Evolutionary conservation across 1,284 basidiomycete species (phyloP).

Genomic region (Ganoderma lingzhi): DNA sequence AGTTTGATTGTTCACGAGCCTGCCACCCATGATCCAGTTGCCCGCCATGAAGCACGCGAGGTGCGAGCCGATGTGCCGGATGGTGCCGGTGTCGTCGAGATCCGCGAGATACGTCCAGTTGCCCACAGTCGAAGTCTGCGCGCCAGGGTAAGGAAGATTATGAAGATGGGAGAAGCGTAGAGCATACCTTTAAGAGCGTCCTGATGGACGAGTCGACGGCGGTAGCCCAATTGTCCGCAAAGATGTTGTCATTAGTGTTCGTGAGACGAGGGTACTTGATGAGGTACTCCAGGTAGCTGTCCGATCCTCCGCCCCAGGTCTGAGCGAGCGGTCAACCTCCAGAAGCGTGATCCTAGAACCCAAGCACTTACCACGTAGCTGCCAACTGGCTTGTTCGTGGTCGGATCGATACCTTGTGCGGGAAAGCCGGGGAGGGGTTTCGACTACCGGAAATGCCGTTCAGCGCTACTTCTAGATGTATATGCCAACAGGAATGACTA

Average conservation of each 20-base stretch:
- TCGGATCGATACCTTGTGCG: conserved; percentile 66
- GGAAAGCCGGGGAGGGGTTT: conserved; percentile 53
- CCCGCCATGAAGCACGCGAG: conserved; percentile 76
- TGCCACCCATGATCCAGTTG: conserved; percentile 79
- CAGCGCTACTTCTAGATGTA: background rate
- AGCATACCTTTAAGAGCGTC: conserved; percentile 56
- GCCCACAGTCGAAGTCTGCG: conserved; percentile 68
- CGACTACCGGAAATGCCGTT: conserved; percentile 39
- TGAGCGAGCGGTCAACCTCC: conserved; percentile 34
- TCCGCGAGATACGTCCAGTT: conserved; percentile 69
- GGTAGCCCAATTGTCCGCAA: conserved; percentile 69
- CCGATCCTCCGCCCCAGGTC: conserved; percentile 74
- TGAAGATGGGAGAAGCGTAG: background rate
- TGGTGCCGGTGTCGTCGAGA: conserved; percentile 47
- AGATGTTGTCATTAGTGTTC: conserved; percentile 65
- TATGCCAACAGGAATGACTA: background rate
- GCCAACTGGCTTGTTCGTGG: conserved; percentile 57
- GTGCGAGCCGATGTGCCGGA: conserved; percentile 72
- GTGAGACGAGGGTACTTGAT: conserved; percentile 77
- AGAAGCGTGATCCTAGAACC: background rate
- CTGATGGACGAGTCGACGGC: conserved; percentile 77
- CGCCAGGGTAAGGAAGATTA: conserved; percentile 19
- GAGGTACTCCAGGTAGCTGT: conserved; percentile 81
- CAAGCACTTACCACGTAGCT: conserved; percentile 63
- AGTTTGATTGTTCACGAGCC: conserved; percentile 69